These are phyloP conservation scores for Ustanciosporium gigantosporum DNA, from an alignment of 1,284 basidiomycete genomes.

Conservation along the genomic window DNA sequence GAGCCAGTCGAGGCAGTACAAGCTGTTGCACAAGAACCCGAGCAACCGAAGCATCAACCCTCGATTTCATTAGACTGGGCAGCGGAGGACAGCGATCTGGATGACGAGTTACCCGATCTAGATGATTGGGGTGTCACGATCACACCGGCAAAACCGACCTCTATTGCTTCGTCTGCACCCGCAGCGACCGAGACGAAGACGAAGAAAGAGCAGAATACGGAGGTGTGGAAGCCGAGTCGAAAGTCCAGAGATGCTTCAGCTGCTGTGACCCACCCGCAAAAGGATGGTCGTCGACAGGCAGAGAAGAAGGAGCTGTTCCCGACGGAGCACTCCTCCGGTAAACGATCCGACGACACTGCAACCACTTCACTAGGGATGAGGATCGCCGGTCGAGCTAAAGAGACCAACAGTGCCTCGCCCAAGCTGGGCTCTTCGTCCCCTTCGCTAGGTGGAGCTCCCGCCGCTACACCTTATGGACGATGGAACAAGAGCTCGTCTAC, in stretches of 20 bases:
- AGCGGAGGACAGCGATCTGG: constrained; percentile 46
- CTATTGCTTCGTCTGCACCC: background rate
- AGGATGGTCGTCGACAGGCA: no score
- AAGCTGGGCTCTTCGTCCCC: background rate
- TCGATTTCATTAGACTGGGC: constrained; percentile 43
- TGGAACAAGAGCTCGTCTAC: constrained; percentile 13
- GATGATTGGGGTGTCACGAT: constrained; percentile 46
- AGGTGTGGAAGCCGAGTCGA: background rate
- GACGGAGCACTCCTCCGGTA: no score
- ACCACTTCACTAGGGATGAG: no score
- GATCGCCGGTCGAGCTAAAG: constrained; percentile 31
- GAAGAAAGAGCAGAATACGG: no score
- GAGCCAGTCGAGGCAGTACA: background rate
- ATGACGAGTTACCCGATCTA: constrained; percentile 46
- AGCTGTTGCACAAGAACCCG: no score
- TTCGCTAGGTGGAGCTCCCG: constrained; percentile 8
- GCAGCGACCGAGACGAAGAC: background rate
- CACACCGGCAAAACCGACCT: constrained; percentile 14
- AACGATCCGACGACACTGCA: no score
- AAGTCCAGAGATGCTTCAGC: background rate
- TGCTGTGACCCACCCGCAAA: no score
- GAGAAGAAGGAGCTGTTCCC: no score
- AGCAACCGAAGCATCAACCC: background rate
- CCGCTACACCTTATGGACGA: constrained; percentile 26
- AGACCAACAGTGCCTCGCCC: background rate